Conservation (phyloP, 441 rosid genomes). For the Mallotus repandus region DNA sequence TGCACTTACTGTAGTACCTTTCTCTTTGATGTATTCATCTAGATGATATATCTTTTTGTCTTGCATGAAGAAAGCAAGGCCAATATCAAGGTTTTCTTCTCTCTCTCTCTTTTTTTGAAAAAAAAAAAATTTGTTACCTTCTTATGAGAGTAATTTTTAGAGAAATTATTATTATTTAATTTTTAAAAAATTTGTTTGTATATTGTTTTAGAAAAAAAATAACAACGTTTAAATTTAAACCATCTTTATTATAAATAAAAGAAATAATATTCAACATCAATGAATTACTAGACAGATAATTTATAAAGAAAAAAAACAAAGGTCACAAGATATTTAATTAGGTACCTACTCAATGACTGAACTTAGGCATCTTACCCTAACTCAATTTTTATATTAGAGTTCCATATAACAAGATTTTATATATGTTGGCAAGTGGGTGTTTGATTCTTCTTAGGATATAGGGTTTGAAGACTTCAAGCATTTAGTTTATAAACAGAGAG, state of each 20-base stretch:
- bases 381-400: neutral
- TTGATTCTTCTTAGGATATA: constrained; percentile 3
- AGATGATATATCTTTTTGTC: constrained; percentile 7
- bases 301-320: no score
- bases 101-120: neutral
- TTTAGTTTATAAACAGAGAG: neutral
- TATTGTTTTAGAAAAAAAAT: no score
- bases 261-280: no score
- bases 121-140: neutral
- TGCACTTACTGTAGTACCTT: neutral
- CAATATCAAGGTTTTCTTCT: neutral
- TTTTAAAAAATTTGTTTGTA: no score
- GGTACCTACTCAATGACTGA: neutral
- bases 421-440: constrained; percentile 11
- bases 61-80: constrained; percentile 13
- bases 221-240: no score
- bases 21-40: neutral
- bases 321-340: neutral
- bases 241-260: no score
- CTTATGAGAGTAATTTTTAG: neutral
- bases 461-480: constrained; percentile 10
- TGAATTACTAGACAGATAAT: no score
- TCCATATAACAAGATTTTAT: neutral
- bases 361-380: neutral
- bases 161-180: neutral